Evolutionary conservation across 257 asterid species (phyloP).

Genomic region (Striga asiatica): DNA sequence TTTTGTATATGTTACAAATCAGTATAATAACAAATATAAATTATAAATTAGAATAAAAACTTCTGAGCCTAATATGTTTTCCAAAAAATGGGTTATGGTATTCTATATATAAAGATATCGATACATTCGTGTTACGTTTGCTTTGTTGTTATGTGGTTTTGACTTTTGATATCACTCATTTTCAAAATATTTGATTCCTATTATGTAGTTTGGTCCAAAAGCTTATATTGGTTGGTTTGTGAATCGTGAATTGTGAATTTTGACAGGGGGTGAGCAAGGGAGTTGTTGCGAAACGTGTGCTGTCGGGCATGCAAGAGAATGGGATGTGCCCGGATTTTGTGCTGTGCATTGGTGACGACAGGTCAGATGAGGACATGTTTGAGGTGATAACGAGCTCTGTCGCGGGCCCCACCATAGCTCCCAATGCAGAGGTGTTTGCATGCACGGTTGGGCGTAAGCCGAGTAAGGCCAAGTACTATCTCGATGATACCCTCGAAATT

Average conservation of each 20-base stretch:
- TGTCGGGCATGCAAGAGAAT: conserved; percentile 46
- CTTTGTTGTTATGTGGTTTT: too few species aligned
- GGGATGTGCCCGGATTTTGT: conserved; percentile 59
- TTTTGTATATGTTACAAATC: too few species aligned
- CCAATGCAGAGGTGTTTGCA: conserved; percentile 73
- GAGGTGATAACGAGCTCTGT: conserved; percentile 59
- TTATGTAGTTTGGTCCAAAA: too few species aligned
- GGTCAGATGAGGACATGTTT: conserved; percentile 84
- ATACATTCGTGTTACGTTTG: too few species aligned
- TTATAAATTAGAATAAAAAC: too few species aligned
- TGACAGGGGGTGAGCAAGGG: conserved; percentile 87
- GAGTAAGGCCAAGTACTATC: conserved; percentile 83
- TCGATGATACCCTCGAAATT: conserved; percentile 72
- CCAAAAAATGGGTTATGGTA: too few species aligned
- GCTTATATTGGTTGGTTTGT: too few species aligned
- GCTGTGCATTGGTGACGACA: conserved; percentile 75
- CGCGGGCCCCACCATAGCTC: conserved; percentile 55
- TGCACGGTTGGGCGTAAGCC: conserved; percentile 79
- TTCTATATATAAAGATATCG: too few species aligned
- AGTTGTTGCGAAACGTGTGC: conserved; percentile 69
- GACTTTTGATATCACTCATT: not conserved
- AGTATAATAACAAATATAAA: too few species aligned
- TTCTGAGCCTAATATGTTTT: too few species aligned
- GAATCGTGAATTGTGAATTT: too few species aligned
- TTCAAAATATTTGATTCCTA: too few species aligned